phyloP scores from a whole-genome alignment of 768 basidiomycete species.

The Amanita rubescens region DNA sequence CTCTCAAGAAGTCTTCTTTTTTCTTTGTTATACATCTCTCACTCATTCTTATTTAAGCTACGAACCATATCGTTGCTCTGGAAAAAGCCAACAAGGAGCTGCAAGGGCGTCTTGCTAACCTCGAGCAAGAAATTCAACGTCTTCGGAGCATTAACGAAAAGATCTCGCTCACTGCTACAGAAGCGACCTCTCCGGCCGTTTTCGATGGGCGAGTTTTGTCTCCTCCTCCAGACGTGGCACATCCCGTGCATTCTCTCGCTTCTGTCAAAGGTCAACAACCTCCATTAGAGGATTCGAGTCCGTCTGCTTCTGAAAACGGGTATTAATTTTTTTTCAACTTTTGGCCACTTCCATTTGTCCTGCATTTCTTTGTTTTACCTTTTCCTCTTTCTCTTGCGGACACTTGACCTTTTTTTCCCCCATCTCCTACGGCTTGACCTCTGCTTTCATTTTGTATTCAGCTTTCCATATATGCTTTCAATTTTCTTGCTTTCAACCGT shows the following conservation, averaged over 20 bases:
- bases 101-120: constrained; percentile 53
- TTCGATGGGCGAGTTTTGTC: constrained; percentile 51
- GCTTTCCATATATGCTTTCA: background rate
- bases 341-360: constrained; percentile 18
- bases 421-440: constrained; percentile 13
- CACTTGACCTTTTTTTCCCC: constrained; percentile 13
- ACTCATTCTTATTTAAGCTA: constrained; percentile 39
- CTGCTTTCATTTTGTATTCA: constrained; percentile 17
- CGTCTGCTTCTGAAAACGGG: constrained; percentile 42
- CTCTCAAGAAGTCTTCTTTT: background rate
- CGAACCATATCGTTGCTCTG: constrained; percentile 67
- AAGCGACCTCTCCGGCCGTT: constrained; percentile 49
- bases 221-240: constrained; percentile 52
- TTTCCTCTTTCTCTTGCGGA: constrained; percentile 19
- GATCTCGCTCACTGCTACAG: constrained; percentile 59
- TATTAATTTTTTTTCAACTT: constrained; percentile 26
- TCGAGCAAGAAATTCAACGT: constrained; percentile 65
- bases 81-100: constrained; percentile 69
- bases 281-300: constrained; percentile 56
- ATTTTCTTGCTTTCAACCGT: constrained; percentile 5
- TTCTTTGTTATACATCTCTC: constrained; percentile 9
- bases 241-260: constrained; percentile 40
- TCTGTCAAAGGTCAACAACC: constrained; percentile 55
- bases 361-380: constrained; percentile 16
- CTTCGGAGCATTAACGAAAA: constrained; percentile 77